phyloP scores from a whole-genome alignment of 192 early-diverging fungal species.

The Spizellomyces punctatus region DNA sequence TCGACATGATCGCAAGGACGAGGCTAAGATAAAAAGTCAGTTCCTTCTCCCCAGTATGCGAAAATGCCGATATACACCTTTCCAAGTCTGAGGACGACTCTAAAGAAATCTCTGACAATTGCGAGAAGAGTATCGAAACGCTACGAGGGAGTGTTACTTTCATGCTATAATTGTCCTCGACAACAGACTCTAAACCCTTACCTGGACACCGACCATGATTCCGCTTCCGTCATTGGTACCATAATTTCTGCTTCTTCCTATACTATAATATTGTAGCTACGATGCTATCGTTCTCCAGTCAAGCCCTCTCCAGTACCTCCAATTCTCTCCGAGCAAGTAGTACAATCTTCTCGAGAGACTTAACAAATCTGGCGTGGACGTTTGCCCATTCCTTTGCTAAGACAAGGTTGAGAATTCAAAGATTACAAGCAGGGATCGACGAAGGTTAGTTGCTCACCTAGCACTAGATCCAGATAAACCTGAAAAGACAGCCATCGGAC shows the following conservation, averaged over 20 bases:
- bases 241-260: conserved; percentile 14
- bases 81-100: not conserved
- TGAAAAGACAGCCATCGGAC: conserved; percentile 6
- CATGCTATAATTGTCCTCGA: not conserved
- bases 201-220: conserved; percentile 25
- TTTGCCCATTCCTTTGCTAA: conserved; percentile 17
- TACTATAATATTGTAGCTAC: too few relatives aligned
- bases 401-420: not conserved
- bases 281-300: too few relatives aligned
- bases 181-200: not conserved
- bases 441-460: not conserved
- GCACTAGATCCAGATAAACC: conserved; percentile 23
- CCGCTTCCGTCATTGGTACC: conserved; percentile 18
- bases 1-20: conserved; percentile 20
- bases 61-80: too few relatives aligned
- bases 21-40: conserved; percentile 4
- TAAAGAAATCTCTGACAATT: not conserved
- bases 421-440: not conserved
- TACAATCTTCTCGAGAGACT: not conserved
- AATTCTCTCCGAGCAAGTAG: conserved; percentile 3
- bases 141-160: too few relatives aligned
- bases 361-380: not conserved
- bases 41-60: not conserved
- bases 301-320: not conserved
- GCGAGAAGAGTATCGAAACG: too few relatives aligned